A percentile compares a stretch with the other conserved stretches of the same genome.
phyloP scores from a whole-genome alignment of 2,329 filamentous ascomycete species.

The Didymella sp. region DNA sequence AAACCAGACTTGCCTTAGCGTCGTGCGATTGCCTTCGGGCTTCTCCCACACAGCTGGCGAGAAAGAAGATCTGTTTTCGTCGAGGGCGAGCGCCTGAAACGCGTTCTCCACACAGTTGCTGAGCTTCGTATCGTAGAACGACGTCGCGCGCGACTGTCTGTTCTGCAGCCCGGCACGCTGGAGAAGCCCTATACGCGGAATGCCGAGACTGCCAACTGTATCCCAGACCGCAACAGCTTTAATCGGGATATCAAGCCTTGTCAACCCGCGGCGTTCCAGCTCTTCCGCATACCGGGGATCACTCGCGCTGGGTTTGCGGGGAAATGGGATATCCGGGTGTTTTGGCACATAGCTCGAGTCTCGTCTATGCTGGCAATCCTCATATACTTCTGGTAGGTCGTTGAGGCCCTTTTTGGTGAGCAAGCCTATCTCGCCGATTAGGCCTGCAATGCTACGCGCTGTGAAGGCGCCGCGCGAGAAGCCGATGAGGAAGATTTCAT shows the following conservation, averaged over 20 bases:
- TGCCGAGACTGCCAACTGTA: constrained; percentile 57
- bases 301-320: constrained; percentile 54
- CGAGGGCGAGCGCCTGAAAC: constrained; percentile 63
- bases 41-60: constrained; percentile 62
- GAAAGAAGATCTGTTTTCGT: constrained; percentile 61
- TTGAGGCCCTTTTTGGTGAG: constrained; percentile 57
- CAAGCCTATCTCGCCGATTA: constrained; percentile 56
- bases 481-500: constrained; percentile 57
- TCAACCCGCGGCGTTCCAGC: constrained; percentile 46
- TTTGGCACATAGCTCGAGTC: constrained; percentile 54
- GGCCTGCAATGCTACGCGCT: constrained; percentile 52
- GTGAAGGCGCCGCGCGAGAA: constrained; percentile 59
- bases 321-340: constrained; percentile 56
- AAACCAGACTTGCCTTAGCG: constrained; percentile 63
- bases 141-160: constrained; percentile 48
- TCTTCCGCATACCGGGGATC: constrained; percentile 55
- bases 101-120: constrained; percentile 58
- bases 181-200: constrained; percentile 54
- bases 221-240: constrained; percentile 59
- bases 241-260: constrained; percentile 49
- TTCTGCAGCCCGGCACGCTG: constrained; percentile 47
- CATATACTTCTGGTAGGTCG: constrained; percentile 56
- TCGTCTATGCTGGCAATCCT: constrained; percentile 55
- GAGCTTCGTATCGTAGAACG: constrained; percentile 58
- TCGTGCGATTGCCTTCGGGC: constrained; percentile 53